Conservation (phyloP, 345 rosid species). For the Ricinus communis region DNA sequence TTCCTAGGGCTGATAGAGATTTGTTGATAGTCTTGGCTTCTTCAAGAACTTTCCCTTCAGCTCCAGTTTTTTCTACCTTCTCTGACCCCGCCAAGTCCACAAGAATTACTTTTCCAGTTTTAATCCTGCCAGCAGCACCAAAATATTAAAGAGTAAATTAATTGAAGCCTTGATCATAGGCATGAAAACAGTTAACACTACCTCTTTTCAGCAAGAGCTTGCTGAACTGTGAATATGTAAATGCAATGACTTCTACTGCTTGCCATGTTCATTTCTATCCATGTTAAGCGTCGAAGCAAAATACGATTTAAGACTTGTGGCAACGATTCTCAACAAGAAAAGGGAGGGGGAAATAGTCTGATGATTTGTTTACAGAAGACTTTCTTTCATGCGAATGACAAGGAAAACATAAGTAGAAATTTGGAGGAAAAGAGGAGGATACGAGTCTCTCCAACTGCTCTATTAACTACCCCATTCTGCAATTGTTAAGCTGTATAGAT, state of each 20-base stretch:
- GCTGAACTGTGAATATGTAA: constrained; percentile 60
- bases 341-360: no score
- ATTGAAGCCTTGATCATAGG: background rate
- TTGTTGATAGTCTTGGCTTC: constrained; percentile 92
- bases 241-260: constrained; percentile 92
- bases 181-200: constrained; percentile 18
- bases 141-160: constrained; percentile 4
- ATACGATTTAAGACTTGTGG: constrained; percentile 11
- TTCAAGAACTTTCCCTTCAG: constrained; percentile 90
- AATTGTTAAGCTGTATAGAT: constrained; percentile 23
- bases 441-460: constrained; percentile 95
- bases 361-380: background rate
- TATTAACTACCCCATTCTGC: constrained; percentile 78
- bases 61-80: constrained; percentile 93
- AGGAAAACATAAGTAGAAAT: background rate
- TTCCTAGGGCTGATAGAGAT: constrained; percentile 88
- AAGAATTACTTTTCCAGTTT: constrained; percentile 69
- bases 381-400: background rate
- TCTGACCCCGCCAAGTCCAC: constrained; percentile 95
- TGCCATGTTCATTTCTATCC: constrained; percentile 79
- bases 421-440: constrained; percentile 38
- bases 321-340: background rate
- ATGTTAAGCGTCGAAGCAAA: constrained; percentile 31
- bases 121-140: constrained; percentile 39
- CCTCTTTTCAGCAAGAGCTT: constrained; percentile 62